Evolutionary conservation across 176 grass and related monocot genomes (phyloP).

Genomic region (Musa itinerans): DNA sequence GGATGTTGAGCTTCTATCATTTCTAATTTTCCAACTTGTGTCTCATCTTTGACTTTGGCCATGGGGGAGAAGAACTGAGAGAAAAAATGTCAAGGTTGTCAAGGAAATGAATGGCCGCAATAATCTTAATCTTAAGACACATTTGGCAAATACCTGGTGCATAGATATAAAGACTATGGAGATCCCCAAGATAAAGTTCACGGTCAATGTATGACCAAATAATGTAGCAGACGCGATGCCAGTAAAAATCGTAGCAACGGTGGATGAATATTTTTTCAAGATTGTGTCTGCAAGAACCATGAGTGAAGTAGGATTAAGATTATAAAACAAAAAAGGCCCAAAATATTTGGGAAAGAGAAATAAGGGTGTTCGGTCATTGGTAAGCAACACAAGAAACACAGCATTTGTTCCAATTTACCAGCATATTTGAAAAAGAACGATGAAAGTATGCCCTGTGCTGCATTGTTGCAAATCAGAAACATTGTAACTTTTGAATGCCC

Average conservation of each 20-base stretch:
- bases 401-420: conserved; percentile 35
- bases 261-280: conserved; percentile 99
- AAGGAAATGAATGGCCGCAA: conserved; percentile 17
- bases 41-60: conserved; percentile 96
- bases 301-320: neutral
- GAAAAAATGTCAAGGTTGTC: conserved; percentile 13
- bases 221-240: conserved; percentile 85
- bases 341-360: no score
- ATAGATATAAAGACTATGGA: conserved; percentile 99
- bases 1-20: conserved; percentile 46
- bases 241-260: conserved; percentile 96
- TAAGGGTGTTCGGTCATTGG: neutral
- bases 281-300: conserved; percentile 59
- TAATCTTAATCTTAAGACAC: neutral
- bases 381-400: neutral
- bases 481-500: conserved; percentile 86
- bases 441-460: conserved; percentile 96
- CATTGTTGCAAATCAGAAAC: conserved; percentile 98
- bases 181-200: conserved; percentile 91
- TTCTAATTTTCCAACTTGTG: conserved; percentile 50
- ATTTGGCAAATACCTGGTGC: conserved; percentile 65
- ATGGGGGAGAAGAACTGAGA: conserved; percentile 93
- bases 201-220: conserved; percentile 87
- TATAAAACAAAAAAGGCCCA: no score
- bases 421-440: conserved; percentile 99